Percentiles rank a stretch among this genome's conserved stretches.
Evolutionary conservation across 106 monocot species (phyloP).

Genomic region (Dendrobium huoshanense): DNA sequence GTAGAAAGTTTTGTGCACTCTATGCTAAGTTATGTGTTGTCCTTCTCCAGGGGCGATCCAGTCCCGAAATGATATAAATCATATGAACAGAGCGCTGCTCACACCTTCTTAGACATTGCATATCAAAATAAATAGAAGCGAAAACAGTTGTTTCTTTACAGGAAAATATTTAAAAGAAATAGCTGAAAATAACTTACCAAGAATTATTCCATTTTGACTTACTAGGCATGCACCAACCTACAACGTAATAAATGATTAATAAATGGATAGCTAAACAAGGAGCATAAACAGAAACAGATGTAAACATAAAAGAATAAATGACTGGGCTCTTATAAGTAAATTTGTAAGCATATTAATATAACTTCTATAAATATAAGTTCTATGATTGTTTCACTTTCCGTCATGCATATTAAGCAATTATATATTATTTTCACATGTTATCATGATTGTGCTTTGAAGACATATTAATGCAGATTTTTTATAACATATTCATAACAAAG

Average conservation of each 20-base stretch:
- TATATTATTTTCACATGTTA: too few species aligned
- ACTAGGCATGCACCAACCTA: slow-evolving; percentile 98
- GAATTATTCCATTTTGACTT: slow-evolving; percentile 83
- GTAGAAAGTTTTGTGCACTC: too few species aligned
- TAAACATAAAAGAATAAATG: background rate
- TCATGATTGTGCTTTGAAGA: too few species aligned
- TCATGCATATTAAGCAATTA: too few species aligned
- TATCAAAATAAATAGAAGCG: background rate
- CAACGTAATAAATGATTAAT: slow-evolving; percentile 2
- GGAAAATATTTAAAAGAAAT: background rate
- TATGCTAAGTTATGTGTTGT: too few species aligned
- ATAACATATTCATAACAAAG: too few species aligned
- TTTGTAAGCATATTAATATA: too few species aligned
- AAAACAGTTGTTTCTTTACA: background rate
- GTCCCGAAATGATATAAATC: background rate
- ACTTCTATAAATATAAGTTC: too few species aligned
- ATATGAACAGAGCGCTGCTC: background rate
- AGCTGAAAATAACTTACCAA: slow-evolving; percentile 42
- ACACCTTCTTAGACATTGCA: background rate
- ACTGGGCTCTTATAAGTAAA: background rate
- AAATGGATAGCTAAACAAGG: slow-evolving; percentile 1
- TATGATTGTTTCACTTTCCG: too few species aligned
- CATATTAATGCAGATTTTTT: too few species aligned
- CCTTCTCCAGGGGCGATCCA: background rate
- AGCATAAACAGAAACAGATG: background rate